Conservation (phyloP, 305 asterid species). For the Caryopteris hybrid region DNA sequence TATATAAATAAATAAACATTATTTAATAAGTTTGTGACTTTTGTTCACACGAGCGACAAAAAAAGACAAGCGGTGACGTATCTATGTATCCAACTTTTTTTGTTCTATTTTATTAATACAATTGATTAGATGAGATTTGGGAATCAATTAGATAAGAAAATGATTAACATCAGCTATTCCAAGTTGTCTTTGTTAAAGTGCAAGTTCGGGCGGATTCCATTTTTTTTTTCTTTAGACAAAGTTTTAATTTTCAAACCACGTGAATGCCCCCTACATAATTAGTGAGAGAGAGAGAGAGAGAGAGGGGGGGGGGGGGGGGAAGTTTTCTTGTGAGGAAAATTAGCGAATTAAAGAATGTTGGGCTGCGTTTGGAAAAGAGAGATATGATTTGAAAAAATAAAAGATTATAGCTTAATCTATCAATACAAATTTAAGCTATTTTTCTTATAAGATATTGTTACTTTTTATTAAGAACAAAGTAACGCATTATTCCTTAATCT, state of each 20-base stretch:
- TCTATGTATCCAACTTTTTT: slow-evolving; percentile 4
- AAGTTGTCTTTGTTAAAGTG: slow-evolving; percentile 24
- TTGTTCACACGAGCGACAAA: slow-evolving; percentile 32
- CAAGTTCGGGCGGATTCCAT: slow-evolving; percentile 27
- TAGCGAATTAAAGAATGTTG: too few species aligned
- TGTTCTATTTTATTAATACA: background rate
- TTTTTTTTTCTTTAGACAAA: background rate
- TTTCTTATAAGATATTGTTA: too few species aligned
- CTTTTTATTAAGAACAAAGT: too few species aligned
- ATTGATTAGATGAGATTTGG: slow-evolving; percentile 12
- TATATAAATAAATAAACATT: background rate
- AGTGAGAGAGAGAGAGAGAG: too few species aligned
- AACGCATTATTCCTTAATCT: too few species aligned
- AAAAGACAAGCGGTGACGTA: slow-evolving; percentile 22
- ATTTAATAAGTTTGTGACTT: slow-evolving; percentile 25
- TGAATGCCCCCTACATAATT: slow-evolving; percentile 20
- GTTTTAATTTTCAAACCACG: slow-evolving; percentile 12
- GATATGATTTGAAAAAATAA: too few species aligned
- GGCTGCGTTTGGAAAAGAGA: too few species aligned
- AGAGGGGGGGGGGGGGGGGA: too few species aligned
- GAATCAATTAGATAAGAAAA: slow-evolving; percentile 17
- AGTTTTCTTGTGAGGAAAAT: too few species aligned
- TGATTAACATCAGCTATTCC: slow-evolving; percentile 31
- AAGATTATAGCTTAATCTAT: too few species aligned
- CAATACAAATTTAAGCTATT: too few species aligned